Evolutionary conservation across 345 rosid genomes (phyloP), one percentile per base, ranked within the genome.

Genomic region (Eucalyptus brandiana): DNA sequence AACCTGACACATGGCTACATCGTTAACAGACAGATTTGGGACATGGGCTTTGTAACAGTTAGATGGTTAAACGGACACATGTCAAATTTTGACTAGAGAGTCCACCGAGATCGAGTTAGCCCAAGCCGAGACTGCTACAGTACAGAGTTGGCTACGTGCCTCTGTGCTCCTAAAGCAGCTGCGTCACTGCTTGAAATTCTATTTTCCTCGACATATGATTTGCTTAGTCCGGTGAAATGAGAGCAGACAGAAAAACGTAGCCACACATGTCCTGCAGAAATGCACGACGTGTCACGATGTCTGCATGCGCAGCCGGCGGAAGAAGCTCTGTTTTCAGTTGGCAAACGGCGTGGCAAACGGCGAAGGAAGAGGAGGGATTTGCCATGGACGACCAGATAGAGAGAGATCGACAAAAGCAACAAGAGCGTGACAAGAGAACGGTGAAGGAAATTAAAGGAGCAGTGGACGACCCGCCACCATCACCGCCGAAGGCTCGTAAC

Each of bases 401-500:
- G 76, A 58, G 18, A 72, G 26, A 54, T n/a, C 60, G 54, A 80
- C 10, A 26, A 53, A 21, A 53, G 11, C 80, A 34, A 18, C 9
- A 40, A 26, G 19, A 72, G 51, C 17, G 40, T 13, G 51, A 16
- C 87, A 85, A 51, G 53, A 58, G 6, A 42, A n/a, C 49, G 28
- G 86, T 12, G 21, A 88, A 91, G 90, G 93, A 90, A 89, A 89
- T 90, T 21, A 91, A 90, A 93, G 91, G 91, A 19, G 92, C 58
- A 23, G 92, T 90, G 14, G 90, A 89, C 32, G 87, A 89, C 72
- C 80, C 90, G 58, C 80, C 88, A 11, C 83, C 83, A 37, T 72
- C 45, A 11, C 45, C 83, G 83, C 83, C 45, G 13, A 19, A 37
- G 83, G 47, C 83, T 76, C 83, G 47, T 18, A 76, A 76, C 45